A percentile compares a stretch with the other conserved stretches of the same genome.
Conservation (phyloP, 116 monocot genomes). For the Zostera marina region DNA sequence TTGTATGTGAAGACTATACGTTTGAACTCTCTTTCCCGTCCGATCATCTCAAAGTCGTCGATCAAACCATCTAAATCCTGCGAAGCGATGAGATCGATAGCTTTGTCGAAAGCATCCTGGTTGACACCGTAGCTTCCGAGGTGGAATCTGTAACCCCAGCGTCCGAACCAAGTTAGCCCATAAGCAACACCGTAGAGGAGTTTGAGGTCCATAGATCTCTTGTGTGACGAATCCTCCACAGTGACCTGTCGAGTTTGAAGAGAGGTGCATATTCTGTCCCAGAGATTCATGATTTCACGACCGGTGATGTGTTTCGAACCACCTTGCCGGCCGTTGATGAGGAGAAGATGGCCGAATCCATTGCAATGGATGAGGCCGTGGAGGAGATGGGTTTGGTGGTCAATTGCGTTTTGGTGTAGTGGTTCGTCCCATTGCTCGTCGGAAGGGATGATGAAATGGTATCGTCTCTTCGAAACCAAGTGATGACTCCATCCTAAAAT, state of each 20-base stretch:
- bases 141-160: slow-evolving; percentile 70
- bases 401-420: slow-evolving; percentile 22
- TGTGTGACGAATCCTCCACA: slow-evolving; percentile 48
- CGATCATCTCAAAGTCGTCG: slow-evolving; percentile 7
- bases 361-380: slow-evolving; percentile 93
- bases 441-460: slow-evolving; percentile 73
- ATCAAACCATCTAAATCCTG: slow-evolving; percentile 32
- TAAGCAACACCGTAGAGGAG: slow-evolving; percentile 51
- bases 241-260: slow-evolving; percentile 61
- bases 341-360: slow-evolving; percentile 81
- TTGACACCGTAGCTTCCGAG: slow-evolving; percentile 63
- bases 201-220: slow-evolving; percentile 43
- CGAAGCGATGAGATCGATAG: slow-evolving; percentile 25
- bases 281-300: slow-evolving; percentile 66
- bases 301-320: slow-evolving; percentile 53
- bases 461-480: slow-evolving; percentile 60
- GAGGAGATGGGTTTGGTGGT: slow-evolving; percentile 43
- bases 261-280: slow-evolving; percentile 67
- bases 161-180: slow-evolving; percentile 63
- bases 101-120: slow-evolving; percentile 15
- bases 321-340: slow-evolving; percentile 48
- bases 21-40: slow-evolving; percentile 17
- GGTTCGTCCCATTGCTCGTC: slow-evolving; percentile 40
- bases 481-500: slow-evolving; percentile 98
- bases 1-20: slow-evolving; percentile 28